Evolutionary conservation across 2,329 filamentous ascomycete species (phyloP).

Genomic region (Anthostomella pinea): DNA sequence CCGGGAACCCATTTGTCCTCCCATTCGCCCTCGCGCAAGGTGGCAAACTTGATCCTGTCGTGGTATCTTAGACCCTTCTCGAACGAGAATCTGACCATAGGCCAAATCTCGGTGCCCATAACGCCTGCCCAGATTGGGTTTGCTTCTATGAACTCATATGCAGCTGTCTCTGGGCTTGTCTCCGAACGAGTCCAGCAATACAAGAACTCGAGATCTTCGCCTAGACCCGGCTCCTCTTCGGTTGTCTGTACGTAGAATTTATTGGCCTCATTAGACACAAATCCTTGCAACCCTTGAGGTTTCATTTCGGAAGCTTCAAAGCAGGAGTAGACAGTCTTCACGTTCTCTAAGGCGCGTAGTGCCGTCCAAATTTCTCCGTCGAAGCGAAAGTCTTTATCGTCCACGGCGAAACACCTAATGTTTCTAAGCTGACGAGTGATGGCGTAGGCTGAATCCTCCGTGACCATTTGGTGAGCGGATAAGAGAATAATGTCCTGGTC

Average conservation of each 20-base stretch:
- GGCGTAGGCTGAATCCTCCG: not conserved
- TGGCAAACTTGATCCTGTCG: slow-evolving; percentile 5
- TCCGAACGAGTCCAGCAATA: slow-evolving; percentile 32
- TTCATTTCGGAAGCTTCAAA: not conserved
- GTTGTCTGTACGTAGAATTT: slow-evolving; percentile 19
- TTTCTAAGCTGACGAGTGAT: slow-evolving; percentile 2
- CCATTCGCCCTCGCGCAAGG: not conserved
- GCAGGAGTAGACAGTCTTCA: slow-evolving; percentile 20
- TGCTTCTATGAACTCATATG: not conserved
- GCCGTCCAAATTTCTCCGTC: not conserved
- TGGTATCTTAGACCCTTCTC: slow-evolving; percentile 7
- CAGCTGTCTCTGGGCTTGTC: slow-evolving; percentile 2
- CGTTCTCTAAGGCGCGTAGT: not conserved
- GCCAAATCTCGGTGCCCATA: slow-evolving; percentile 4
- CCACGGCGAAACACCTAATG: slow-evolving; percentile 21
- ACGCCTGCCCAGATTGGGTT: not conserved
- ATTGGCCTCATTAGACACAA: slow-evolving; percentile 17
- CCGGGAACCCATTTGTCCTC: slow-evolving; percentile 8
- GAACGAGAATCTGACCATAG: slow-evolving; percentile 17
- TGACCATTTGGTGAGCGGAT: not conserved
- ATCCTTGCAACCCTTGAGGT: slow-evolving; percentile 20
- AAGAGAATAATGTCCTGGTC: slow-evolving; percentile 29
- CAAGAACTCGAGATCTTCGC: slow-evolving; percentile 17
- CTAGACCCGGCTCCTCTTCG: slow-evolving; percentile 16
- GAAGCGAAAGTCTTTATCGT: not conserved